Conservation (phyloP, 2,329 filamentous ascomycete genomes). For the Pyrenophora graminea region DNA sequence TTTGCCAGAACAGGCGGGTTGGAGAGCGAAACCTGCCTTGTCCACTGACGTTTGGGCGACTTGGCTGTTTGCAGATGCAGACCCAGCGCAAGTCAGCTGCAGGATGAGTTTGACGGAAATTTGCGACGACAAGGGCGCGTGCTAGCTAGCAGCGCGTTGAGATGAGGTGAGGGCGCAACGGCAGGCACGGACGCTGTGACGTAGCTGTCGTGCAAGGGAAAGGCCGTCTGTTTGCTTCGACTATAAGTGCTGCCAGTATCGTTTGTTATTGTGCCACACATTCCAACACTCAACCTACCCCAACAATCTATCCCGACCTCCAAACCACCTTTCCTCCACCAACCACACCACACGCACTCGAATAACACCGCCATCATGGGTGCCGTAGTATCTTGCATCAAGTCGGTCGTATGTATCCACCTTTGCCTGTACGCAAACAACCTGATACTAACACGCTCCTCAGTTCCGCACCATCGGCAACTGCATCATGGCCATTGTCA, state of each 20-base stretch:
- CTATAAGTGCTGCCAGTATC: not conserved
- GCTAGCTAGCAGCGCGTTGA: not conserved
- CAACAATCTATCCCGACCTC: not conserved
- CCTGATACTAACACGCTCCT: slow-evolving; percentile 18
- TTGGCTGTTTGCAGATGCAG: slow-evolving; percentile 6
- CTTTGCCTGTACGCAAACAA: not conserved
- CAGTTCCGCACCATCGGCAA: slow-evolving; percentile 54
- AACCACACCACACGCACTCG: slow-evolving; percentile 2
- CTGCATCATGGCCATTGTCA: slow-evolving; percentile 53
- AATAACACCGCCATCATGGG: slow-evolving; percentile 65
- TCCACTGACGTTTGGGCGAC: slow-evolving; percentile 5
- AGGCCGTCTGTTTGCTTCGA: not conserved
- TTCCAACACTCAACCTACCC: not conserved
- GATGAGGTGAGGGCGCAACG: slow-evolving; percentile 3
- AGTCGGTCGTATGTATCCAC: slow-evolving; percentile 59
- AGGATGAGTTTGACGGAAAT: slow-evolving; percentile 1
- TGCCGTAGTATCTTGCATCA: slow-evolving; percentile 73
- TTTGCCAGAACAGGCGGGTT: slow-evolving; percentile 10
- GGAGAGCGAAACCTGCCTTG: slow-evolving; percentile 11
- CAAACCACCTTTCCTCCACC: not conserved
- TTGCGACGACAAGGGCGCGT: not conserved
- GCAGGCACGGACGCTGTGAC: slow-evolving; percentile 16
- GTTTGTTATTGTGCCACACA: slow-evolving; percentile 1
- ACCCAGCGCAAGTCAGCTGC: slow-evolving; percentile 6
- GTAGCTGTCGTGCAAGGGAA: slow-evolving; percentile 8